A percentile compares a stretch with the other conserved stretches of the same genome.
phyloP scores from a whole-genome alignment of 257 asterid genomes.

The Petunia secreta region DNA sequence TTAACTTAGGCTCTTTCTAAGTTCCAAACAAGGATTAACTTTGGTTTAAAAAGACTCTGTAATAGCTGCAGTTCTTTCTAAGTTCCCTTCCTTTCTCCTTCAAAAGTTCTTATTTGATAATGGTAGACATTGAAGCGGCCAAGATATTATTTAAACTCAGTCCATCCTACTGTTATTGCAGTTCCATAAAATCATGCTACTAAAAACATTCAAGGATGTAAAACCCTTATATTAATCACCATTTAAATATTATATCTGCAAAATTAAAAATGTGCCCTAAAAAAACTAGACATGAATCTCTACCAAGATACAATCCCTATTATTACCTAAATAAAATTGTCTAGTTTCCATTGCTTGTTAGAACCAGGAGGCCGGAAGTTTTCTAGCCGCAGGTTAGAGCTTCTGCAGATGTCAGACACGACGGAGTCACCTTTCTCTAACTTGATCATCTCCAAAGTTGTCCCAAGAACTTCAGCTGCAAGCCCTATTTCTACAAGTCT shows the following conservation, averaged over 20 bases:
- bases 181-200: background rate
- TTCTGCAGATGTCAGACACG: constrained; percentile 32
- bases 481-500: constrained; percentile 51
- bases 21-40: too few relatives aligned
- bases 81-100: background rate
- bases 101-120: background rate
- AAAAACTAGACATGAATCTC: constrained; percentile 34
- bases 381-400: constrained; percentile 38
- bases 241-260: constrained; percentile 25
- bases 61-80: background rate
- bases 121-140: background rate
- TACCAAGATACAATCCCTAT: constrained; percentile 32
- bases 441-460: constrained; percentile 44
- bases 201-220: constrained; percentile 17
- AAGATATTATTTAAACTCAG: background rate
- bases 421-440: constrained; percentile 42
- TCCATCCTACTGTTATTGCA: constrained; percentile 2
- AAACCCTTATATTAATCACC: constrained; percentile 25
- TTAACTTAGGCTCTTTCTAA: too few relatives aligned
- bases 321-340: constrained; percentile 44
- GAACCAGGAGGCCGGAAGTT: constrained; percentile 49
- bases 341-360: constrained; percentile 45
- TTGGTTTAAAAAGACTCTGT: too few relatives aligned
- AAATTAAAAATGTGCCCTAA: constrained; percentile 20
- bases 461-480: constrained; percentile 54